A percentile compares a stretch with the other conserved stretches of the same genome.
Evolutionary conservation across 2,329 filamentous ascomycete species (phyloP).

Genomic region (Aspergillus versicolor): DNA sequence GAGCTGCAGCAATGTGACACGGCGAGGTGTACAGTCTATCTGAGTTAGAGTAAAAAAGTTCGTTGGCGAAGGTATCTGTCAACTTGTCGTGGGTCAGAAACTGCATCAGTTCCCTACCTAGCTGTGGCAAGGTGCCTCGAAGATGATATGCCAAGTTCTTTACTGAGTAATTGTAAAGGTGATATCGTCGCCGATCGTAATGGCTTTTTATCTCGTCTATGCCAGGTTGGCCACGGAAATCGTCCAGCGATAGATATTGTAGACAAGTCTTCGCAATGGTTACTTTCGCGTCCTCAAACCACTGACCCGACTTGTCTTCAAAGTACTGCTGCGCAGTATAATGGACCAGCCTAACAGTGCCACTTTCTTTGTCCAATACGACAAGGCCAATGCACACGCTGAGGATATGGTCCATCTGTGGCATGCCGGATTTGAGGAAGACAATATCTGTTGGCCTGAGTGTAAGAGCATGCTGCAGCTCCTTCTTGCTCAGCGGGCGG

Average conservation of each 20-base stretch:
- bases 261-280: constrained; percentile 31
- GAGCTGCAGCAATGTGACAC: neutral
- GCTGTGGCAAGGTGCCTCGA: too few relatives aligned
- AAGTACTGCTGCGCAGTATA: constrained; percentile 50
- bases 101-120: neutral
- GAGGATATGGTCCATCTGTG: neutral
- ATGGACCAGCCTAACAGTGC: constrained; percentile 45
- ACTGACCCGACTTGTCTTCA: constrained; percentile 23
- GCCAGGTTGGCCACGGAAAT: too few relatives aligned
- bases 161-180: neutral
- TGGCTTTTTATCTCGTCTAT: too few relatives aligned
- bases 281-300: constrained; percentile 32
- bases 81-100: neutral
- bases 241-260: neutral
- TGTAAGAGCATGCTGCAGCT: constrained; percentile 6
- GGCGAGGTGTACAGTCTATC: too few relatives aligned
- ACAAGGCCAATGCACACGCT: constrained; percentile 2
- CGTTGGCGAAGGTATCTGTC: neutral
- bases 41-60: too few relatives aligned
- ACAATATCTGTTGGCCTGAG: neutral
- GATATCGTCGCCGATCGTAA: too few relatives aligned
- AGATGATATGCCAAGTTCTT: neutral
- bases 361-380: constrained; percentile 39
- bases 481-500: neutral
- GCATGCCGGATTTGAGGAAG: neutral